Conservation (phyloP, 352 stramenopile species). For the Globisporangium nagaii region DNA sequence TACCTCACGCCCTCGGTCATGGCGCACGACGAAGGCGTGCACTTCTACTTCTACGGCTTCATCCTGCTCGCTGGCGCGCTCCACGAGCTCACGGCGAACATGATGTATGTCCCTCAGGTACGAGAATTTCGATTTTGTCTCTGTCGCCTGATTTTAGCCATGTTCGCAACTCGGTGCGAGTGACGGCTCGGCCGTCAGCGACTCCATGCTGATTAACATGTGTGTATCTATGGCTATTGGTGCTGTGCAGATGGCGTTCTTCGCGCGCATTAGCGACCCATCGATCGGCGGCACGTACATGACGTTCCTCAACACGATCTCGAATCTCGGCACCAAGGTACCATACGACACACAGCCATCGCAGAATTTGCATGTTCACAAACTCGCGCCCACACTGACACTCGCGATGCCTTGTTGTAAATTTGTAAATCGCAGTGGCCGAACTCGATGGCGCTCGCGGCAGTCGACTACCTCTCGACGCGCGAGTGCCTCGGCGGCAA, state of each 20-base stretch:
- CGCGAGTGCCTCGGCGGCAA: constrained; percentile 56
- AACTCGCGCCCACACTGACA: too few species aligned
- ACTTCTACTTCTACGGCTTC: constrained; percentile 77
- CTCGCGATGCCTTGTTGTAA: too few species aligned
- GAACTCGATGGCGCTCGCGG: constrained; percentile 77
- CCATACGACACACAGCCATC: not conserved
- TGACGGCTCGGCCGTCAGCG: too few species aligned
- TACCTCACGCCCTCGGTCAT: constrained; percentile 78
- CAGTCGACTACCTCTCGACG: constrained; percentile 80
- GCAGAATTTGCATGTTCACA: not conserved
- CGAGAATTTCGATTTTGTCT: too few species aligned
- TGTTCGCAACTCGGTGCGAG: too few species aligned
- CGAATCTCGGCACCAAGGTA: constrained; percentile 95
- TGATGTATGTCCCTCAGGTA: constrained; percentile 89
- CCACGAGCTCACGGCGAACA: constrained; percentile 84
- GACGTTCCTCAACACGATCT: constrained; percentile 99
- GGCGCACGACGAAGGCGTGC: constrained; percentile 64
- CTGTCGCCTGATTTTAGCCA: too few species aligned
- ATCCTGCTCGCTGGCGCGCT: constrained; percentile 63
- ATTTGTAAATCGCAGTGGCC: constrained; percentile 73
- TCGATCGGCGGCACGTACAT: constrained; percentile 99
- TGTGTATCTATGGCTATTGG: too few species aligned
- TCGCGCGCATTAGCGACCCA: constrained; percentile 95
- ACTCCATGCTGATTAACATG: not conserved
- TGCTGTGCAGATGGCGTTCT: constrained; percentile 96